These are phyloP conservation scores for Ogataea wickerhamii DNA, from an alignment of 805 yeast genomes.

Conservation along the genomic window DNA sequence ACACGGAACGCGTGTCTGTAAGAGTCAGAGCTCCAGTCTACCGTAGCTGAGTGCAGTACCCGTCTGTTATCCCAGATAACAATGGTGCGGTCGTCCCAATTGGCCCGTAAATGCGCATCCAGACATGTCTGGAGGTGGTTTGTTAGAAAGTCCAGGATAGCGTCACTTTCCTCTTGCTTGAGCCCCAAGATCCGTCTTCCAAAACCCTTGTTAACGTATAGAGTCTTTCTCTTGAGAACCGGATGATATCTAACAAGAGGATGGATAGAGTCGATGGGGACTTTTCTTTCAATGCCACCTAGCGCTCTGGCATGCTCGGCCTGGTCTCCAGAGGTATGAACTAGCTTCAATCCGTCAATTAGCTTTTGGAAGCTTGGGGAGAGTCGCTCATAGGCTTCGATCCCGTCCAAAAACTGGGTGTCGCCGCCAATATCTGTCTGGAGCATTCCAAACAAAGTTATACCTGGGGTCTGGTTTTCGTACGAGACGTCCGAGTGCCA, in stretches of 20 bases:
- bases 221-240: constrained; percentile 54
- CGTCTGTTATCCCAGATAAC: constrained; percentile 74
- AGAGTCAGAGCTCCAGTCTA: constrained; percentile 61
- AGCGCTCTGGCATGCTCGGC: constrained; percentile 48
- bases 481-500: constrained; percentile 77
- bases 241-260: constrained; percentile 68
- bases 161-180: constrained; percentile 63
- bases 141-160: constrained; percentile 51
- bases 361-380: constrained; percentile 59
- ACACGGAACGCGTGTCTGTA: constrained; percentile 69
- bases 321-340: constrained; percentile 66
- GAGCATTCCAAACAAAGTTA: constrained; percentile 60
- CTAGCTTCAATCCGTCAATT: constrained; percentile 55
- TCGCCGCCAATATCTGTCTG: constrained; percentile 61
- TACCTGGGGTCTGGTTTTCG: constrained; percentile 68
- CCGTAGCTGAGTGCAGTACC: constrained; percentile 58
- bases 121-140: constrained; percentile 44
- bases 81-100: constrained; percentile 62
- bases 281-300: constrained; percentile 62
- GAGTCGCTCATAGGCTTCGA: constrained; percentile 62
- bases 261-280: constrained; percentile 54
- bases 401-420: constrained; percentile 62
- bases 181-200: constrained; percentile 62
- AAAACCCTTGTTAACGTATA: constrained; percentile 55
- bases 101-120: constrained; percentile 61